phyloP scores from a whole-genome alignment of 2,329 filamentous ascomycete species.

The Neocucurbitaria cava region DNA sequence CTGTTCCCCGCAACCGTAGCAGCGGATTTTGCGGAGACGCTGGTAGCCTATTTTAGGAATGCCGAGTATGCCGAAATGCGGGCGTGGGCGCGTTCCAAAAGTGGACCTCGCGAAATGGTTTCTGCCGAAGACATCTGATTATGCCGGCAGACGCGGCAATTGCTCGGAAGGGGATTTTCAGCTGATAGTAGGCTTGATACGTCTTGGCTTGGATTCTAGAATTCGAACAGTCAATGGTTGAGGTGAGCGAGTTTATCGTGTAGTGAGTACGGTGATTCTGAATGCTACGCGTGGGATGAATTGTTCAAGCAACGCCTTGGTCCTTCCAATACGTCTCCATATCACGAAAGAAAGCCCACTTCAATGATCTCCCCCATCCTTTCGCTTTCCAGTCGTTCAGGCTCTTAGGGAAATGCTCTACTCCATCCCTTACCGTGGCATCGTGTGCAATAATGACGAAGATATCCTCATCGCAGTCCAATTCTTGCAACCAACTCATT shows the following conservation, averaged over 20 bases:
- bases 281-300: not conserved
- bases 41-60: not conserved
- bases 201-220: not conserved
- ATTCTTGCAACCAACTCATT: constrained; percentile 25
- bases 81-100: no score
- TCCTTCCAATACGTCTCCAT: constrained; percentile 27
- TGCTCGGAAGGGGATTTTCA: not conserved
- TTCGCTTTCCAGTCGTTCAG: constrained; percentile 36
- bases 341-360: constrained; percentile 35
- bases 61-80: not conserved
- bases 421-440: constrained; percentile 28
- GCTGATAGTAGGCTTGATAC: not conserved
- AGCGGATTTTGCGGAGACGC: not conserved
- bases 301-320: not conserved
- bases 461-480: constrained; percentile 30
- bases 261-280: not conserved
- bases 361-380: constrained; percentile 28
- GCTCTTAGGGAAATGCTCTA: constrained; percentile 31
- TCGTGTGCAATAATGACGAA: constrained; percentile 41
- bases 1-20: not conserved
- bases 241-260: not conserved
- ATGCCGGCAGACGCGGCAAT: not conserved
- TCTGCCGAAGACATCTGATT: not conserved
- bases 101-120: not conserved
- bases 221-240: not conserved